phyloP scores from a whole-genome alignment of 441 rosid species.

The Cnidoscolus chayamansa region DNA sequence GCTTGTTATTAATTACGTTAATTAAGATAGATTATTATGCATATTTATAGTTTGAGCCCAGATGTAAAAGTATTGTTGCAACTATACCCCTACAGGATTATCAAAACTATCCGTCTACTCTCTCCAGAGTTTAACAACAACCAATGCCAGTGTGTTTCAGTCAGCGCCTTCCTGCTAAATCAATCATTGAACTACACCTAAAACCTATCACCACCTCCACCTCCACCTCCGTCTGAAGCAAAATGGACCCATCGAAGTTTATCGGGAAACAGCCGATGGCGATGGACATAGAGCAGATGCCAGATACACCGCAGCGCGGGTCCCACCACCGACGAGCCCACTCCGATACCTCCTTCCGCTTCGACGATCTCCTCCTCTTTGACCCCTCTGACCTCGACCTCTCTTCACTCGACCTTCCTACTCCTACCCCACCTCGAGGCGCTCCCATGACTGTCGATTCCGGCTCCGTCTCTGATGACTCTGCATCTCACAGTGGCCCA shows the following conservation, averaged over 20 bases:
- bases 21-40: too few species aligned
- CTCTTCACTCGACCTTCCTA: slow-evolving; percentile 67
- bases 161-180: not conserved
- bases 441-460: slow-evolving; percentile 51
- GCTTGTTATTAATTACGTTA: too few species aligned
- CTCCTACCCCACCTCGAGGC: slow-evolving; percentile 35
- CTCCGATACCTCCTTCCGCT: slow-evolving; percentile 84
- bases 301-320: slow-evolving; percentile 61
- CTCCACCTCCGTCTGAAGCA: not conserved
- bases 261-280: slow-evolving; percentile 37
- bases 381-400: slow-evolving; percentile 84
- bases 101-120: too few species aligned
- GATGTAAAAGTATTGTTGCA: too few species aligned
- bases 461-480: slow-evolving; percentile 48
- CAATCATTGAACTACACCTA: not conserved
- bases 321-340: slow-evolving; percentile 84
- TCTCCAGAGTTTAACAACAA: too few species aligned
- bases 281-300: slow-evolving; percentile 66
- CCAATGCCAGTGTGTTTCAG: too few species aligned
- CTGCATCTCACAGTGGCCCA: slow-evolving; percentile 47
- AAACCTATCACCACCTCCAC: not conserved
- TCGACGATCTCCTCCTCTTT: slow-evolving; percentile 80
- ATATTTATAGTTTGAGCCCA: too few species aligned
- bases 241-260: slow-evolving; percentile 34
- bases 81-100: too few species aligned